A percentile compares a stretch with the other conserved stretches of the same genome.
Conservation (phyloP, 352 stramenopile species). For the Albugo laibachii region DNA sequence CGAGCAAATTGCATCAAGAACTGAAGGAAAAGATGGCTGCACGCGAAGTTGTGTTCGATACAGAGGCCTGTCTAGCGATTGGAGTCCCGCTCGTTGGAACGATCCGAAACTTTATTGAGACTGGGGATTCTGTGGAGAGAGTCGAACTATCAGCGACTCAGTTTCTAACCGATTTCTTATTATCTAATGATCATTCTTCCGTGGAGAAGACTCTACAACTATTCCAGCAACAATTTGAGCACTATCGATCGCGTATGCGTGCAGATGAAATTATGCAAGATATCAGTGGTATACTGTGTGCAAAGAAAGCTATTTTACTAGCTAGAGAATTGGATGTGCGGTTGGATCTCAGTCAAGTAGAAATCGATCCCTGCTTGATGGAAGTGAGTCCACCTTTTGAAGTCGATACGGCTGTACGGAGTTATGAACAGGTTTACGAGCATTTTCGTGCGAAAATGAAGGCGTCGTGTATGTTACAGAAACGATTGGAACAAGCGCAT, state of each 20-base stretch:
- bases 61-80: conserved; percentile 56
- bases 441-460: background rate
- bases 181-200: conserved; percentile 7
- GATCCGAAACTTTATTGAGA: conserved; percentile 83
- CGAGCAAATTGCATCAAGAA: conserved; percentile 42
- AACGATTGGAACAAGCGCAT: background rate
- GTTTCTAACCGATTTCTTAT: conserved; percentile 2
- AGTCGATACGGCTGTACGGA: background rate
- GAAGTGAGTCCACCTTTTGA: conserved; percentile 2
- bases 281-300: conserved; percentile 74
- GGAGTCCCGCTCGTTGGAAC: conserved; percentile 86
- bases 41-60: conserved; percentile 79
- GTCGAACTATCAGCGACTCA: conserved; percentile 74
- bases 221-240: conserved; percentile 32
- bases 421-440: background rate
- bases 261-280: conserved; percentile 82
- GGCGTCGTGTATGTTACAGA: background rate
- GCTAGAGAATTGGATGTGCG: conserved; percentile 84
- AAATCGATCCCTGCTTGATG: conserved; percentile 27
- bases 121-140: conserved; percentile 76
- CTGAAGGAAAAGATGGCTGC: conserved; percentile 53
- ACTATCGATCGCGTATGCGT: conserved; percentile 20
- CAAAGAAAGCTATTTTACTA: conserved; percentile 83
- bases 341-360: conserved; percentile 46
- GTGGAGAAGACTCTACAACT: conserved; percentile 20